phyloP scores from a whole-genome alignment of 768 basidiomycete genomes.

The Suillus tomentosus region DNA sequence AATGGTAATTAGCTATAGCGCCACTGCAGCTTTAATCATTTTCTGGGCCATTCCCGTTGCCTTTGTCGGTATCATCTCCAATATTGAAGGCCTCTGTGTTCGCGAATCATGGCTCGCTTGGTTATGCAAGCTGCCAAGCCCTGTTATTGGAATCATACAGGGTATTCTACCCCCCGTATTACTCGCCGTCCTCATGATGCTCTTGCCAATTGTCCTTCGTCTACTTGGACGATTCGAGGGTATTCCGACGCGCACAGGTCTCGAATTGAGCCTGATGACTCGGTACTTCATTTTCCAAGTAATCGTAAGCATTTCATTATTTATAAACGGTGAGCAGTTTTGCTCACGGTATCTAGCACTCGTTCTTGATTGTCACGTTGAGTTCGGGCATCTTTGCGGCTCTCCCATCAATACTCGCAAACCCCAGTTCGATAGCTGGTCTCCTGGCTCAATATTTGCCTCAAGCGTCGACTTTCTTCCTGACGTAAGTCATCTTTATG shows the following conservation, averaged over 20 bases:
- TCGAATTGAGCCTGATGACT: conserved; percentile 91
- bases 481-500: conserved; percentile 54
- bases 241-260: conserved; percentile 76
- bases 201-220: conserved; percentile 83
- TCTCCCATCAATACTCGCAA: conserved; percentile 58
- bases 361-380: conserved; percentile 89
- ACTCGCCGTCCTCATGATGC: conserved; percentile 89
- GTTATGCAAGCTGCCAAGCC: conserved; percentile 69
- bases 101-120: conserved; percentile 75
- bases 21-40: conserved; percentile 79
- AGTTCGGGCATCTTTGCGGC: conserved; percentile 81
- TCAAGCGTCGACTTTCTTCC: conserved; percentile 84
- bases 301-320: conserved; percentile 56
- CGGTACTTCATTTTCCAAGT: conserved; percentile 93
- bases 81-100: conserved; percentile 68
- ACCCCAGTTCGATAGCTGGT: conserved; percentile 69
- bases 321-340: conserved; percentile 3
- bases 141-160: conserved; percentile 79
- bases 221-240: conserved; percentile 86
- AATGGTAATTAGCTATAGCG: conserved; percentile 64
- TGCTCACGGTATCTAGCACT: conserved; percentile 57
- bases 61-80: conserved; percentile 86
- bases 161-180: conserved; percentile 89
- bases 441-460: conserved; percentile 82
- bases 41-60: conserved; percentile 88